A percentile compares a stretch with the other conserved stretches of the same genome.
These are phyloP conservation scores for Jasminum sambac DNA, from an alignment of 257 asterid species.

Conservation along the genomic window DNA sequence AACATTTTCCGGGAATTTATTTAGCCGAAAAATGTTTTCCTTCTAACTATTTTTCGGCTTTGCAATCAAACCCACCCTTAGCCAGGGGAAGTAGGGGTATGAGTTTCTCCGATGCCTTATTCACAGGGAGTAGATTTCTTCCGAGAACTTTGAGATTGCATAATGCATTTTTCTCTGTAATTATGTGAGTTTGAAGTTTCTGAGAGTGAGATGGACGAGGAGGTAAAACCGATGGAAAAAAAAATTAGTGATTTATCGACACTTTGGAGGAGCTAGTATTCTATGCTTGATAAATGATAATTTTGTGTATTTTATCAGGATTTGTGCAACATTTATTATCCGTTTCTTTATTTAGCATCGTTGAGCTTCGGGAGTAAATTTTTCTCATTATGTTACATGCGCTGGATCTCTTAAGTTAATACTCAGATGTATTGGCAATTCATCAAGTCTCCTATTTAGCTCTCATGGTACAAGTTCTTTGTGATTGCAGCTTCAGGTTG, in stretches of 20 bases:
- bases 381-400: neutral
- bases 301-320: neutral
- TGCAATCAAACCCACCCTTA: no score
- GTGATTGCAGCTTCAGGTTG: constrained; percentile 65
- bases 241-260: neutral
- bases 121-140: neutral
- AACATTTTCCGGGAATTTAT: no score
- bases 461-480: constrained; percentile 3
- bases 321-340: neutral
- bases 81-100: neutral
- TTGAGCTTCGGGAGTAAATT: neutral
- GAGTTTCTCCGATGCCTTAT: neutral
- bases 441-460: neutral
- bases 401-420: neutral
- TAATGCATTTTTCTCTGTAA: neutral
- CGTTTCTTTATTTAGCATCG: neutral
- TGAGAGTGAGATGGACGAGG: neutral
- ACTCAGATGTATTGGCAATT: neutral
- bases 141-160: neutral
- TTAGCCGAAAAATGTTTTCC: no score
- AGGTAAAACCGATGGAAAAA: neutral
- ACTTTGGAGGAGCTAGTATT: neutral
- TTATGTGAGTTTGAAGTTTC: neutral
- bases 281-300: neutral
- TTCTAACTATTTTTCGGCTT: no score